phyloP scores from a whole-genome alignment of 208 protist genomes.

The Crithidia mellificae region DNA sequence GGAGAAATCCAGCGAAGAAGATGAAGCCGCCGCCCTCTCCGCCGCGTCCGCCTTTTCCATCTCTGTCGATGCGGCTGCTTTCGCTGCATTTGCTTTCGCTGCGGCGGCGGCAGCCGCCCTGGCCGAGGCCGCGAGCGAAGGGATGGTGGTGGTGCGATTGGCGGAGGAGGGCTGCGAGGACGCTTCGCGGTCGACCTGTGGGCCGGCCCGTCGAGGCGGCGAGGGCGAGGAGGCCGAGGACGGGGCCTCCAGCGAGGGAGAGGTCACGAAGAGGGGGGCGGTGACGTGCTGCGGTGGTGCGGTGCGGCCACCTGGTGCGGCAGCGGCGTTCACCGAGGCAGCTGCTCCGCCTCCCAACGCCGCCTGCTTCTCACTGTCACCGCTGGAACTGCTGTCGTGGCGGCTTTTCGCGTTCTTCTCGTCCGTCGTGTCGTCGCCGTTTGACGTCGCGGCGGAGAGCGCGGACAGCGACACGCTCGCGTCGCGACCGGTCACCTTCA shows the following conservation, averaged over 20 bases:
- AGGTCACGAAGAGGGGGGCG: not conserved
- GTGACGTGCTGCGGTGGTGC: not conserved
- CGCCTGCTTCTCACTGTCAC: no score
- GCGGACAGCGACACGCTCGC: constrained; percentile 24
- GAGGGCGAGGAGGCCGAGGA: constrained; percentile 15
- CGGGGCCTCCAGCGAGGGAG: constrained; percentile 15
- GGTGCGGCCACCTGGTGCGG: not conserved
- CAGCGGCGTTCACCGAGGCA: not conserved
- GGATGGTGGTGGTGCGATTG: not conserved
- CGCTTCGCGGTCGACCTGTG: no score
- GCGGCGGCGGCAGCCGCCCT: no score
- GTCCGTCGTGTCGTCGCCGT: no score
- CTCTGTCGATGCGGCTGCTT: no score
- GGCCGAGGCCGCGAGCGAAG: not conserved
- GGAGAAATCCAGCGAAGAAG: constrained; percentile 1
- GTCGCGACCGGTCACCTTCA: not conserved
- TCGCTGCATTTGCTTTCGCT: no score
- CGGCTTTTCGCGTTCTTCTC: no score
- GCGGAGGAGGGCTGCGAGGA: not conserved
- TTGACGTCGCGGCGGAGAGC: constrained; percentile 13
- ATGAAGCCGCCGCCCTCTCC: not conserved
- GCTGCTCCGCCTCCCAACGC: constrained; percentile 1
- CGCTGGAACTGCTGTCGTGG: no score
- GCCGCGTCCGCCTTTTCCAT: not conserved
- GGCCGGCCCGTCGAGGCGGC: no score